These are phyloP conservation scores for Malus orientalis DNA, from an alignment of 306 rosid species.

Conservation along the genomic window DNA sequence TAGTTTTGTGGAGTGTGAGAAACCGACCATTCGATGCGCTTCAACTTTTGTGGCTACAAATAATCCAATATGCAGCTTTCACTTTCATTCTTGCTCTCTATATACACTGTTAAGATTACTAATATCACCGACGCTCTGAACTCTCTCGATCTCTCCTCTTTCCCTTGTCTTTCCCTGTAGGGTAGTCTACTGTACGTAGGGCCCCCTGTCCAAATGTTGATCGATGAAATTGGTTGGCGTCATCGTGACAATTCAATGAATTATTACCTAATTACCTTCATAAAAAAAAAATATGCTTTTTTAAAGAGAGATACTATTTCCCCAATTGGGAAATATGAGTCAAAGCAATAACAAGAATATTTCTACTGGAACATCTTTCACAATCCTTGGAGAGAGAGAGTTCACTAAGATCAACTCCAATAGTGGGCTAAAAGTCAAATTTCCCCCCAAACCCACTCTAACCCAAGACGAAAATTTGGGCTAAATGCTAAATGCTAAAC, in stretches of 20 bases:
- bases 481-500: too few relatives aligned
- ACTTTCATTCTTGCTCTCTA: neutral
- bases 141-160: neutral
- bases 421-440: too few relatives aligned
- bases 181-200: neutral
- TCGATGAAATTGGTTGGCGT: neutral
- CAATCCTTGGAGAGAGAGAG: too few relatives aligned
- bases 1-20: neutral
- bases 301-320: too few relatives aligned
- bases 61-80: neutral
- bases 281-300: too few relatives aligned
- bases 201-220: neutral
- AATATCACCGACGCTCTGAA: neutral
- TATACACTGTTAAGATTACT: neutral
- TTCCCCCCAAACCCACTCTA: too few relatives aligned
- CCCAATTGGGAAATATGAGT: neutral
- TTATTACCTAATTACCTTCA: neutral
- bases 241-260: neutral
- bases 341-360: neutral
- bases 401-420: too few relatives aligned
- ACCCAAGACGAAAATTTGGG: too few relatives aligned
- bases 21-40: slow-evolving; percentile 11
- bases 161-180: too few relatives aligned
- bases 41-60: neutral
- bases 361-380: too few relatives aligned